Conservation (phyloP, 1,139 yeast genomes). For the Debaryomyces subglobosus region DNA sequence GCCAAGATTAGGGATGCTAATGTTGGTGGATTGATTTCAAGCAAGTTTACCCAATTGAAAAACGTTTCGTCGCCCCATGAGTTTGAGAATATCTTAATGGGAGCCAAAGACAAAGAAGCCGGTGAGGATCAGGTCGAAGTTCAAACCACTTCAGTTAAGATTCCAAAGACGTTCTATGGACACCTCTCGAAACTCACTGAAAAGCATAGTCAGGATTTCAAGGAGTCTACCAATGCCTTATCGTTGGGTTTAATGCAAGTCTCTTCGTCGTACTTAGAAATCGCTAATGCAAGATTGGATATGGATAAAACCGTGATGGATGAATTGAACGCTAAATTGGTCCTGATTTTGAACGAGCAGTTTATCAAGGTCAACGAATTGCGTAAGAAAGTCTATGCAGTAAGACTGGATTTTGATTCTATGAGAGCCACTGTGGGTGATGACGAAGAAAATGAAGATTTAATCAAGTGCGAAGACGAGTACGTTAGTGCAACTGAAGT, state of each 20-base stretch:
- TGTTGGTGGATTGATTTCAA: slow-evolving; percentile 58
- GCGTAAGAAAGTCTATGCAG: slow-evolving; percentile 68
- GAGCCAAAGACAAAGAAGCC: slow-evolving; percentile 17
- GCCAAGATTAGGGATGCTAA: slow-evolving; percentile 57
- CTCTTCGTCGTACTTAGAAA: slow-evolving; percentile 59
- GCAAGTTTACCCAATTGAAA: slow-evolving; percentile 59
- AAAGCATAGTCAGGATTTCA: slow-evolving; percentile 42
- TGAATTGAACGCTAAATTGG: slow-evolving; percentile 59
- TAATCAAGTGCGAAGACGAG: slow-evolving; percentile 74
- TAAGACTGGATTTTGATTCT: slow-evolving; percentile 72
- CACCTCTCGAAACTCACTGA: slow-evolving; percentile 41
- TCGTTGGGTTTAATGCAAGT: slow-evolving; percentile 58
- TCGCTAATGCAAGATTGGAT: slow-evolving; percentile 62
- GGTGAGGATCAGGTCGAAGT: slow-evolving; percentile 24
- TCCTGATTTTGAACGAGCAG: slow-evolving; percentile 53
- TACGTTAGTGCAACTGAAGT: slow-evolving; percentile 74
- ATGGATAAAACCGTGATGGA: slow-evolving; percentile 65
- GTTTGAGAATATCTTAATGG: slow-evolving; percentile 55
- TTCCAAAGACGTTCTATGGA: slow-evolving; percentile 51
- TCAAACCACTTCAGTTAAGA: slow-evolving; percentile 36
- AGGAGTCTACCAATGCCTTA: slow-evolving; percentile 48
- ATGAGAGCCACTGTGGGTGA: slow-evolving; percentile 47
- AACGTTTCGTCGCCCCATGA: slow-evolving; percentile 66
- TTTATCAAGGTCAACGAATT: slow-evolving; percentile 63
- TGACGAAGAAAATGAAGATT: slow-evolving; percentile 49